Base-by-base conservation (phyloP, 495 filamentous ascomycete species). In the Recurvomyces mirabilis region DNA sequence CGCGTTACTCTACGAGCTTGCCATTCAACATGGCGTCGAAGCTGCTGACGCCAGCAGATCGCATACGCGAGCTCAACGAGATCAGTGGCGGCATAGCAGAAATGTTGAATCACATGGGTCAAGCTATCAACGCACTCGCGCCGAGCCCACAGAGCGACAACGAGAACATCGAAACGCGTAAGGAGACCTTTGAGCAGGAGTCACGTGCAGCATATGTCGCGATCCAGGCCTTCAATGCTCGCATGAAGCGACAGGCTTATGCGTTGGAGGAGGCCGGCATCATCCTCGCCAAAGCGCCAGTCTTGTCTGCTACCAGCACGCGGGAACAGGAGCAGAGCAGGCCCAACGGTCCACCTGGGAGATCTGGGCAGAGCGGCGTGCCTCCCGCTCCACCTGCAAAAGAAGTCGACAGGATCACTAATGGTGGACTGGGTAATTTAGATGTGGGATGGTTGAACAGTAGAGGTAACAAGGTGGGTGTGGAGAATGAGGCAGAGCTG, bases 371-470 rank as follows among this genome's bases (percentile, higher is more conserved):
- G n/a, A n/a, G n/a, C n/a, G n/a, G n/a, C n/a, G n/a, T n/a, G n/a
- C n/a, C n/a, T n/a, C n/a, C n/a, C n/a, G 28, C 43, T 12, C n/a
- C 29, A n/a, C 15, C 36, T 14, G 51, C 47, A 38, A 19, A 51
- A 9, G 36, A 62, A 51, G 26, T 52, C 55, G 13, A 34, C 36
- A 36, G 53, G 41, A 73, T 51, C 63, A 72, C 44, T 30, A 66
- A 70, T 41, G 74, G 74, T 7, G 68, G 72, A 39, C 65, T 79
- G 14, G 79, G 79, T 3, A 63, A 65, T 20, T 63, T 89, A 34
- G 87, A 94, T 60, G 75, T 91, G 12, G 85, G 86, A 38, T 81
- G 78, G 75, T 64, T 94, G 55, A 94, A 94, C 54, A 82, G 81
- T 61, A 73, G 84, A 46, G 81, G 79, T 46, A 78, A 81, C 50